Conservation (phyloP, 768 basidiomycete genomes). For the Atractiella rhizophila region DNA sequence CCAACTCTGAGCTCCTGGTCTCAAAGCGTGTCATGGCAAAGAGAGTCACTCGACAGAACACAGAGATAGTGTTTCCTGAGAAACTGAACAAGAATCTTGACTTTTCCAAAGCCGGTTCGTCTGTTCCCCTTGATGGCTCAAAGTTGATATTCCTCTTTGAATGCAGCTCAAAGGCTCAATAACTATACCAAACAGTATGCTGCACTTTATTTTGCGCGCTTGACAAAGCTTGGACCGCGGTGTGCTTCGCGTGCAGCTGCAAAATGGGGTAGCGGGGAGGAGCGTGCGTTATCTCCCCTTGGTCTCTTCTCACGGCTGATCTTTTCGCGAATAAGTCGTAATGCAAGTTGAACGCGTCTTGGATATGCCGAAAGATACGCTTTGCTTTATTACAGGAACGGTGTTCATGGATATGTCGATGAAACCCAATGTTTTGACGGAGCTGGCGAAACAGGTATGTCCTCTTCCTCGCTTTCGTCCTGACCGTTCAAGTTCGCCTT, state of each 20-base stretch:
- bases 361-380: constrained; percentile 55
- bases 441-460: constrained; percentile 73
- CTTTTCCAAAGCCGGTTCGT: no score
- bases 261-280: constrained; percentile 35
- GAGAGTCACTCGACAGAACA: no score
- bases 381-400: constrained; percentile 81
- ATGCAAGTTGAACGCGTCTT: constrained; percentile 55
- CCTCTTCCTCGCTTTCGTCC: background rate
- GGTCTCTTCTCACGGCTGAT: background rate
- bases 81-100: no score
- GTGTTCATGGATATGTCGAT: constrained; percentile 98
- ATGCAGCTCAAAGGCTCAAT: no score
- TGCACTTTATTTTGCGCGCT: constrained; percentile 42
- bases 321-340: constrained; percentile 27
- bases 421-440: constrained; percentile 92
- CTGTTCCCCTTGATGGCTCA: no score
- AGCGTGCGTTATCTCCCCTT: background rate
- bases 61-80: no score
- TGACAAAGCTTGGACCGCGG: constrained; percentile 28
- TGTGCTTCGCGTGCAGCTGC: constrained; percentile 30
- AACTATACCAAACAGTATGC: constrained; percentile 46
- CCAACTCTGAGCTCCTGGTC: no score
- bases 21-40: no score
- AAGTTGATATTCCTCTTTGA: no score
- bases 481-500: no score